Percentiles rank a stretch among this genome's conserved stretches.
Conservation (phyloP, 176 grass and related monocot species). For the Zoysia pacifica region DNA sequence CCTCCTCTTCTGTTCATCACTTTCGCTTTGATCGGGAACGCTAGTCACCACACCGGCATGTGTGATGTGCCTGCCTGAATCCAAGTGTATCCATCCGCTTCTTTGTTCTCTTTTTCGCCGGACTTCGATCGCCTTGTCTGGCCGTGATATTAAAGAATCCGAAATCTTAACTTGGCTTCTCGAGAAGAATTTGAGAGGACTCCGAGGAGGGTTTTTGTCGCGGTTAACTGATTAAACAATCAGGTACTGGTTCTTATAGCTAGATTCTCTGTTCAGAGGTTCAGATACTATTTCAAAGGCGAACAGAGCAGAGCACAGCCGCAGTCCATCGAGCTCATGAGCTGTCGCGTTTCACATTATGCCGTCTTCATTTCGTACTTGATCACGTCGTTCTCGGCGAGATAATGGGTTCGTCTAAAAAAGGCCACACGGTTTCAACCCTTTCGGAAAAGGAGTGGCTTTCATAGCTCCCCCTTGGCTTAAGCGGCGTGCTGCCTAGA, state of each 20-base stretch:
- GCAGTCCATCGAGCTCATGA: background rate
- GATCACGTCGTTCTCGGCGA: conserved; percentile 32
- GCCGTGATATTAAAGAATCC: conserved; percentile 22
- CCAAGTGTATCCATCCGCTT: no score
- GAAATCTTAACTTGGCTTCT: conserved; percentile 9
- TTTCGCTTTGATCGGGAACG: conserved; percentile 29
- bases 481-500: background rate
- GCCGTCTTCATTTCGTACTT: conserved; percentile 40
- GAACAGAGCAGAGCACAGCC: no score
- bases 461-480: background rate
- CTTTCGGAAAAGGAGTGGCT: background rate
- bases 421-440: conserved; percentile 4
- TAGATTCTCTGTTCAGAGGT: background rate
- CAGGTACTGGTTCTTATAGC: background rate
- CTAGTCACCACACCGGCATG: conserved; percentile 7
- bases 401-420: conserved; percentile 24
- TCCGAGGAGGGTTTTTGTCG: conserved; percentile 13
- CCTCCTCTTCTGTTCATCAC: conserved; percentile 40
- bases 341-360: background rate
- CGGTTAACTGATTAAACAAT: background rate
- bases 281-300: background rate
- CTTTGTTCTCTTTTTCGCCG: conserved; percentile 8
- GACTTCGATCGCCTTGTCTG: conserved; percentile 27
- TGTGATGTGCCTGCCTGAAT: no score
- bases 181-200: conserved; percentile 26